These are phyloP conservation scores for Poteriospumella lacustris DNA, from an alignment of 108 stramenopile genomes.

Conservation along the genomic window DNA sequence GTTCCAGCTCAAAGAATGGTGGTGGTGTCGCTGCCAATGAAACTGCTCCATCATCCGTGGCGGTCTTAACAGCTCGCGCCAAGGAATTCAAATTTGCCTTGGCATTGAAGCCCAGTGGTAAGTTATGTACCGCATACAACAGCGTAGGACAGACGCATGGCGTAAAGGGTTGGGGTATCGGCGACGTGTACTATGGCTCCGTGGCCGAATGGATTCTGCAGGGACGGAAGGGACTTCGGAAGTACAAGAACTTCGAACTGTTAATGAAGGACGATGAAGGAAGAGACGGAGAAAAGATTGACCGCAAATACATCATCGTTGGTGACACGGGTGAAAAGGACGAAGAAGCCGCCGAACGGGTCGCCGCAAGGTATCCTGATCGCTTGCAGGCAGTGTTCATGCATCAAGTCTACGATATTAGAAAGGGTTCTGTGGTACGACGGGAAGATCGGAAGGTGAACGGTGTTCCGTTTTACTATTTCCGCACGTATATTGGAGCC, in stretches of 20 bases:
- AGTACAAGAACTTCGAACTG: constrained; percentile 78
- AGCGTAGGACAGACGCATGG: constrained; percentile 65
- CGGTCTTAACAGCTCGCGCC: constrained; percentile 42
- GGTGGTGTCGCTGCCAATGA: no score
- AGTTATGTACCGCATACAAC: constrained; percentile 66
- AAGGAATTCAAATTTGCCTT: constrained; percentile 87
- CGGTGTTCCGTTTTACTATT: constrained; percentile 78
- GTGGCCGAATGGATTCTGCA: constrained; percentile 89
- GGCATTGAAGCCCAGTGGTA: constrained; percentile 72
- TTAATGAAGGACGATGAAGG: constrained; percentile 68
- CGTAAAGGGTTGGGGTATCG: constrained; percentile 73
- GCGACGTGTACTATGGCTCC: constrained; percentile 85
- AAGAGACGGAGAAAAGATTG: neutral
- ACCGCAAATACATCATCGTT: constrained; percentile 70
- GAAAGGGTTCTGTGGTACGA: neutral
- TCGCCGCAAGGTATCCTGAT: constrained; percentile 79
- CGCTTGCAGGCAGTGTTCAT: constrained; percentile 81
- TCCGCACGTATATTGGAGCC: constrained; percentile 87
- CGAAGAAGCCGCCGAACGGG: constrained; percentile 79
- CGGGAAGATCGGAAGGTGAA: constrained; percentile 56
- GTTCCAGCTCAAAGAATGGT: neutral
- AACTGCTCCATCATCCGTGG: neutral
- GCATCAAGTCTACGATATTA: constrained; percentile 58
- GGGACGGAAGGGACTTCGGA: constrained; percentile 73
- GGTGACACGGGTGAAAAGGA: constrained; percentile 91